Evolutionary conservation across 2,329 filamentous ascomycete species (phyloP).

Genomic region (Ascochyta clinopodiicola): DNA sequence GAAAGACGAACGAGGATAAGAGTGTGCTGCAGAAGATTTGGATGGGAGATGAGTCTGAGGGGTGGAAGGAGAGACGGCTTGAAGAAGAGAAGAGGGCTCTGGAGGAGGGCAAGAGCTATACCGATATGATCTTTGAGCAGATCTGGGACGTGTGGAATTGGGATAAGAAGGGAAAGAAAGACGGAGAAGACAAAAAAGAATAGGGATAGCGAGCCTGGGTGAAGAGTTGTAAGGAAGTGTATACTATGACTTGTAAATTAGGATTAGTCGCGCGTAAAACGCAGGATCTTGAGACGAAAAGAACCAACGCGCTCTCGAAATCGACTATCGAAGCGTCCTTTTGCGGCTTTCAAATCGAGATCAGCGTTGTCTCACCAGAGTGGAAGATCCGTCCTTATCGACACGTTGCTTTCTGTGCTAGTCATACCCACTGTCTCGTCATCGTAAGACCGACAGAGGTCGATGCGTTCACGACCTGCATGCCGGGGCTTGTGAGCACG

Average conservation of each 20-base stretch:
- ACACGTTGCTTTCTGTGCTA: neutral
- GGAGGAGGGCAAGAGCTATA: constrained; percentile 50
- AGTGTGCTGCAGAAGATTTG: constrained; percentile 43
- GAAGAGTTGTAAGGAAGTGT: constrained; percentile 1
- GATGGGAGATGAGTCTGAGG: constrained; percentile 51
- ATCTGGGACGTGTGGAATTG: constrained; percentile 58
- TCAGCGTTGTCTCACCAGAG: too few relatives aligned
- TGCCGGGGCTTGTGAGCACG: neutral
- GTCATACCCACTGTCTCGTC: constrained; percentile 4
- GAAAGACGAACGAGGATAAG: constrained; percentile 38
- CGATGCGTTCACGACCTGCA: too few relatives aligned
- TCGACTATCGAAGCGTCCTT: neutral
- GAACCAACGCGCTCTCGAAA: too few relatives aligned
- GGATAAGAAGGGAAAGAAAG: constrained; percentile 47
- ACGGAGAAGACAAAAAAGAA: constrained; percentile 34
- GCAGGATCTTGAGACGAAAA: too few relatives aligned
- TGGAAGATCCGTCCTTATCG: neutral
- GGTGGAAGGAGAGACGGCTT: constrained; percentile 54
- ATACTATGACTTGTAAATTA: constrained; percentile 10
- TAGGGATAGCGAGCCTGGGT: constrained; percentile 2
- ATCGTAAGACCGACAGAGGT: too few relatives aligned
- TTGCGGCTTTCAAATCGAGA: neutral
- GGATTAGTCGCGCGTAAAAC: neutral
- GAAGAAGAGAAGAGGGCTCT: constrained; percentile 53
- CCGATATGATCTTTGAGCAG: constrained; percentile 54